These are phyloP conservation scores for Phytophthora pseudosyringae DNA, from an alignment of 352 stramenopile genomes.

Conservation along the genomic window DNA sequence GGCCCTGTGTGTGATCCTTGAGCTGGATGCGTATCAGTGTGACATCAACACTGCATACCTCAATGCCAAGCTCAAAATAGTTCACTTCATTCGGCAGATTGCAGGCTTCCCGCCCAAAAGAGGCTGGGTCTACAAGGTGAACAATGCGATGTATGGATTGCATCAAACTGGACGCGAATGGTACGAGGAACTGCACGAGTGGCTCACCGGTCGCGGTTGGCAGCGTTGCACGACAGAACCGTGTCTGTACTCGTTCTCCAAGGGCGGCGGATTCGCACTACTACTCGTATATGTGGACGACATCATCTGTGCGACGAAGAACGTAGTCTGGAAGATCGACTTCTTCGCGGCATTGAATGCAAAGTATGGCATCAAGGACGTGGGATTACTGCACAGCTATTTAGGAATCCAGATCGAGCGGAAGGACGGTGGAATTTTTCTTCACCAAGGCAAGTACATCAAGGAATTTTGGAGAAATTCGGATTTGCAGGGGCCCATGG, in stretches of 20 bases:
- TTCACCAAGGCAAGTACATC: slow-evolving; percentile 1
- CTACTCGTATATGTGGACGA: slow-evolving; percentile 17
- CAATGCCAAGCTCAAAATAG: slow-evolving; percentile 1
- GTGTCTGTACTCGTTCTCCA: slow-evolving; percentile 12
- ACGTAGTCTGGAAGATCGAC: slow-evolving; percentile 1
- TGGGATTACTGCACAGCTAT: background rate
- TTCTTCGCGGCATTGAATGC: background rate
- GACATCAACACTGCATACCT: slow-evolving; percentile 24
- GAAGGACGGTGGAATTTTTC: background rate
- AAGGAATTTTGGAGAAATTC: background rate
- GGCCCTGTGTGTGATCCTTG: background rate
- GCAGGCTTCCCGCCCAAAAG: background rate
- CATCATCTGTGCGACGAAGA: slow-evolving; percentile 11
- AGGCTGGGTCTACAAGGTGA: background rate
- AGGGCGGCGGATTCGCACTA: background rate
- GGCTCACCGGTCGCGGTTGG: background rate
- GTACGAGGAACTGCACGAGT: slow-evolving; percentile 6
- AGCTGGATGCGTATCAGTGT: slow-evolving; percentile 2
- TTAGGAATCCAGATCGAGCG: background rate
- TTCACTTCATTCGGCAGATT: background rate
- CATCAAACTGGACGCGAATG: slow-evolving; percentile 9
- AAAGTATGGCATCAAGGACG: slow-evolving; percentile 4
- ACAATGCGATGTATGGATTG: slow-evolving; percentile 9
- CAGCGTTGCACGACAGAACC: slow-evolving; percentile 6
- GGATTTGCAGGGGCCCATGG: slow-evolving; percentile 2